Evolutionary conservation across 257 asterid species (phyloP).

Genomic region (Nicotiana paniculata): DNA sequence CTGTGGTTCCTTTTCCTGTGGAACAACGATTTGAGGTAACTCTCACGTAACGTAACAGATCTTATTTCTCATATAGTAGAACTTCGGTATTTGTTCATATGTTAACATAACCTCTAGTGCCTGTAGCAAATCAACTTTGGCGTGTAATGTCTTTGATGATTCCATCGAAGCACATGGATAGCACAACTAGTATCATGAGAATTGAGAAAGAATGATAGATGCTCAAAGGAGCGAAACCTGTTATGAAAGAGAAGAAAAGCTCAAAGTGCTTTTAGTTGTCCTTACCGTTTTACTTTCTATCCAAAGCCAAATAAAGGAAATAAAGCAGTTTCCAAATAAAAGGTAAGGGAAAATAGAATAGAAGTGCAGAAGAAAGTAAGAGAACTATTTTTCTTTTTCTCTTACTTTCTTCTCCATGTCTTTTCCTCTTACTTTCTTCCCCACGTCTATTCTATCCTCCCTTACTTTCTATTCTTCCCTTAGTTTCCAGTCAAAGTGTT

Average conservation of each 20-base stretch:
- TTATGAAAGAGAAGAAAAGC: not conserved
- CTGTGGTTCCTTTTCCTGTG: conserved; percentile 57
- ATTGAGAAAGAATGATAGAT: not conserved
- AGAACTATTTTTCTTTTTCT: not conserved
- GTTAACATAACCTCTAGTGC: not conserved
- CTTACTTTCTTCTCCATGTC: not conserved
- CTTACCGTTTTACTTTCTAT: not conserved
- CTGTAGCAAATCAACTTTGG: not conserved
- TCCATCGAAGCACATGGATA: not conserved
- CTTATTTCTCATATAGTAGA: not conserved
- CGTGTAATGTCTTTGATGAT: not conserved
- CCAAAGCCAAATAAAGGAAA: not conserved
- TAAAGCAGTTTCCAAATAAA: not conserved
- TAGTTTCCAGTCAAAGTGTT: not conserved
- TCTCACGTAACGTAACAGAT: conserved; percentile 7
- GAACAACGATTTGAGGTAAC: conserved; percentile 75
- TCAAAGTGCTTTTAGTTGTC: not conserved
- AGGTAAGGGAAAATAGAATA: not conserved
- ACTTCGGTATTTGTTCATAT: not conserved
- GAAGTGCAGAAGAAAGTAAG: not conserved
- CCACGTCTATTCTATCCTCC: not conserved
- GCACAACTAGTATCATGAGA: not conserved
- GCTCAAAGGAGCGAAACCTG: not conserved
- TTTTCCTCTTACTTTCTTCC: not conserved
- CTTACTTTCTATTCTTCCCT: not conserved